These are phyloP conservation scores for Chaetoceros muelleri DNA, from an alignment of 108 stramenopile genomes.

Conservation along the genomic window DNA sequence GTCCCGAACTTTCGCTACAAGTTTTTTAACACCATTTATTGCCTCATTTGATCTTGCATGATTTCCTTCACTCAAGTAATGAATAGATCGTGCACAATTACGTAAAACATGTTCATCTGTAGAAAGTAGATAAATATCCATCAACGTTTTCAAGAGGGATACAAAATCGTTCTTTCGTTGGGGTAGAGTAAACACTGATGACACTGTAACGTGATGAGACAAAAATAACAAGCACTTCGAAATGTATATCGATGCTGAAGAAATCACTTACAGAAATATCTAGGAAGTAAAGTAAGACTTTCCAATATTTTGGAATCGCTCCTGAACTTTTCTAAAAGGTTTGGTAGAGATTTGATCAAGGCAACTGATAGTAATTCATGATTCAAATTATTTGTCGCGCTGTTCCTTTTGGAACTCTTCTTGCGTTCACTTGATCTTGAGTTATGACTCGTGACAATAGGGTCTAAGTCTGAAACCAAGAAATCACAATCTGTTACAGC, in stretches of 20 bases:
- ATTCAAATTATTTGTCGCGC: slow-evolving; percentile 4
- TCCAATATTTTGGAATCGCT: slow-evolving; percentile 48
- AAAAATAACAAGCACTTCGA: slow-evolving; percentile 1
- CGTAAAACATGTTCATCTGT: slow-evolving; percentile 49
- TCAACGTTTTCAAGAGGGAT: slow-evolving; percentile 47
- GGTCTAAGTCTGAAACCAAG: slow-evolving; percentile 16
- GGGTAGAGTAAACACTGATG: slow-evolving; percentile 56
- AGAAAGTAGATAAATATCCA: slow-evolving; percentile 43
- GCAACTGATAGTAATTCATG: slow-evolving; percentile 57
- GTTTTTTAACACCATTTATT: background rate
- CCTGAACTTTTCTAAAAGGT: slow-evolving; percentile 63
- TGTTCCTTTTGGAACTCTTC: background rate
- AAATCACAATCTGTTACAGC: slow-evolving; percentile 24
- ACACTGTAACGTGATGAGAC: slow-evolving; percentile 8
- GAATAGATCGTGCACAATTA: slow-evolving; percentile 42
- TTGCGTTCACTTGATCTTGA: slow-evolving; percentile 4
- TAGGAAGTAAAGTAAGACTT: slow-evolving; percentile 55
- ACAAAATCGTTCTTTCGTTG: slow-evolving; percentile 63
- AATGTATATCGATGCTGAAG: no score
- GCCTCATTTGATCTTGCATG: slow-evolving; percentile 60
- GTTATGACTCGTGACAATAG: slow-evolving; percentile 13
- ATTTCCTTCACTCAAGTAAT: slow-evolving; percentile 39
- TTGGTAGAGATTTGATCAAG: slow-evolving; percentile 52
- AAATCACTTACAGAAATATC: slow-evolving; percentile 32
- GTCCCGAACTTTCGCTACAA: slow-evolving; percentile 9